Evolutionary conservation across 495 filamentous ascomycete species (phyloP), one percentile per base, ranked within the genome.

Genomic region (Recurvomyces mirabilis): DNA sequence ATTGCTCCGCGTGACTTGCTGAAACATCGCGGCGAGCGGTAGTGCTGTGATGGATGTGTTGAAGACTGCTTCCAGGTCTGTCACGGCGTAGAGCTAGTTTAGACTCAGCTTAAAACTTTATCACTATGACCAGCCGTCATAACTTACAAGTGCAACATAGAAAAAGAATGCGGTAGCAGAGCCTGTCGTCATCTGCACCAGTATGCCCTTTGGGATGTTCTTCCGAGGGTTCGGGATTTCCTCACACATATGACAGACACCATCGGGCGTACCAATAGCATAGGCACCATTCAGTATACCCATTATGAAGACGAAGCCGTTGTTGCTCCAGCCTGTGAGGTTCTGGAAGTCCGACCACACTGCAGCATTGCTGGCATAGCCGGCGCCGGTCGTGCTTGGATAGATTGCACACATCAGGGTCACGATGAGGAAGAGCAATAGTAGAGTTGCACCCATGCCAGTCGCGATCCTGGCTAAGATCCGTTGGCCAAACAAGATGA

Each of bases 241-340:
- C 61, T 93, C 85, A 3, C 84, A 79, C 47, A 93, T 69, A 62
- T 93, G 85, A 13, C 77, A 75, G 9, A 82, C 37, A 18, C 15
- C 26, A 21, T 54, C 51, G 1, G 84, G 83, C 0, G 84, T 86
- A 13, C 86, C 86, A 19, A 93, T 77, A 14, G 81, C 76, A 57
- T 81, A 93, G 6, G 86, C 83, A n/a, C 84, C 86, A 52, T 91
- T 91, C 19, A 93, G 69, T 56, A 93, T 83, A 1, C 86, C 85
- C 2, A 77, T 62, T 6, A 87, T 62, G 52, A 93, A 93, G 20
- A 81, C 83, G 19, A 91, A 77, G 6, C 82, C 85, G 44, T 78
- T 66, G 43, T 68, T 73, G 20, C 64, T 65, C 64, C 79, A 88
- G 0, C 79, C 79, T 4, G 81, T 82, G 40, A 85, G 82, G 14